Percentiles rank a stretch among this genome's conserved stretches.
These are phyloP conservation scores for Sugiyamaella qingdaonensis DNA, from an alignment of 805 yeast genomes.

Conservation along the genomic window DNA sequence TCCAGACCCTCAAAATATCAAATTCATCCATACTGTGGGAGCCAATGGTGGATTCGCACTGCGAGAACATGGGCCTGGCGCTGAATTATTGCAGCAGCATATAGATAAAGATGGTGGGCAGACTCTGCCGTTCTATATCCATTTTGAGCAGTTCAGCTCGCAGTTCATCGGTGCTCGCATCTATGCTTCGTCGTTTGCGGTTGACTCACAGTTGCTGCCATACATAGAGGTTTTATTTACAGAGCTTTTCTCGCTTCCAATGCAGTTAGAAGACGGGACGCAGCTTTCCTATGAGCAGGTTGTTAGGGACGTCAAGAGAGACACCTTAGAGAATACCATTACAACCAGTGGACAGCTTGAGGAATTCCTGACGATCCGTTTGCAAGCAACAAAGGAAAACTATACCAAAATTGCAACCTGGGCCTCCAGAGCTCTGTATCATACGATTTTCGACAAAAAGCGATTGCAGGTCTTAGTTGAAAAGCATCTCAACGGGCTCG, in stretches of 20 bases:
- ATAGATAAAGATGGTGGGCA: conserved; percentile 8
- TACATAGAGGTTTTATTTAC: conserved; percentile 59
- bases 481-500: conserved; percentile 53
- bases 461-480: conserved; percentile 66
- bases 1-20: conserved; percentile 71
- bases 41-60: conserved; percentile 53
- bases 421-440: conserved; percentile 62
- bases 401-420: conserved; percentile 71
- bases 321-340: conserved; percentile 54
- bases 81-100: neutral
- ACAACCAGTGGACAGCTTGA: conserved; percentile 58
- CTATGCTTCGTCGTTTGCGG: conserved; percentile 50
- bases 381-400: conserved; percentile 58
- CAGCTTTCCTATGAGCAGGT: conserved; percentile 68
- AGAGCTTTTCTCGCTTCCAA: conserved; percentile 69
- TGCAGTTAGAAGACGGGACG: conserved; percentile 57
- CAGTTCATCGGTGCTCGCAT: conserved; percentile 70
- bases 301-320: conserved; percentile 66
- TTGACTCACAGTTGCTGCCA: conserved; percentile 53
- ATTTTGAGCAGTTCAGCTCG: conserved; percentile 74
- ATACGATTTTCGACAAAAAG: conserved; percentile 65
- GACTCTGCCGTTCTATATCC: conserved; percentile 63
- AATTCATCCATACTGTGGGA: conserved; percentile 65
- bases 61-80: neutral
- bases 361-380: conserved; percentile 59